phyloP scores from a whole-genome alignment of 2,329 filamentous ascomycete genomes.

The Pseudogymnoascus sp. region DNA sequence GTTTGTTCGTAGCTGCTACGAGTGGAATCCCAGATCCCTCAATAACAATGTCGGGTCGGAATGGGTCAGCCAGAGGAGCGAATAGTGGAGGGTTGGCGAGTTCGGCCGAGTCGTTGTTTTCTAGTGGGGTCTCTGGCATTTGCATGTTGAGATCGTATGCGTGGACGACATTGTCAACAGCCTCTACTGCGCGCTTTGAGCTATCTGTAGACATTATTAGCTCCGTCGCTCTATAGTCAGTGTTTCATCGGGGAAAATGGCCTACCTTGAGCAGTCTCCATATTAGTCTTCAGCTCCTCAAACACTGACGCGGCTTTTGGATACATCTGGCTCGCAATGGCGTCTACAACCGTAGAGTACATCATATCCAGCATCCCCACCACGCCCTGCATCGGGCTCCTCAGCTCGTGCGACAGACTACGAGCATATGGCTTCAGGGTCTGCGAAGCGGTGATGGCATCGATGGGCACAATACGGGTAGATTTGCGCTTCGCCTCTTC shows the following conservation, averaged over 20 bases:
- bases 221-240: not conserved
- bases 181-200: constrained; percentile 61
- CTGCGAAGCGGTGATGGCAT: constrained; percentile 49
- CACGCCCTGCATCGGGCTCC: constrained; percentile 68
- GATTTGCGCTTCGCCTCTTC: constrained; percentile 24
- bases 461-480: constrained; percentile 42
- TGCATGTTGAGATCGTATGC: constrained; percentile 70
- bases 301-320: constrained; percentile 46
- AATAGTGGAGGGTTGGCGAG: not conserved
- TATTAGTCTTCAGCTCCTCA: constrained; percentile 55
- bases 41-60: constrained; percentile 5
- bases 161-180: constrained; percentile 67
- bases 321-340: constrained; percentile 45
- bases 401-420: constrained; percentile 61
- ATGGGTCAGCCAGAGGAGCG: constrained; percentile 1
- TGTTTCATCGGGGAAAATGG: not conserved
- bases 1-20: constrained; percentile 16
- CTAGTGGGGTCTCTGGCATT: constrained; percentile 52
- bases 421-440: constrained; percentile 64
- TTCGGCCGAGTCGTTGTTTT: constrained; percentile 13
- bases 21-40: constrained; percentile 8
- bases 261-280: constrained; percentile 60
- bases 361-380: constrained; percentile 71
- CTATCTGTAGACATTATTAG: constrained; percentile 42
- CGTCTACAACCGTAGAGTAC: constrained; percentile 63